A percentile compares a stretch with the other conserved stretches of the same genome.
Conservation (phyloP, 257 asterid genomes). For the Mentha longifolia region DNA sequence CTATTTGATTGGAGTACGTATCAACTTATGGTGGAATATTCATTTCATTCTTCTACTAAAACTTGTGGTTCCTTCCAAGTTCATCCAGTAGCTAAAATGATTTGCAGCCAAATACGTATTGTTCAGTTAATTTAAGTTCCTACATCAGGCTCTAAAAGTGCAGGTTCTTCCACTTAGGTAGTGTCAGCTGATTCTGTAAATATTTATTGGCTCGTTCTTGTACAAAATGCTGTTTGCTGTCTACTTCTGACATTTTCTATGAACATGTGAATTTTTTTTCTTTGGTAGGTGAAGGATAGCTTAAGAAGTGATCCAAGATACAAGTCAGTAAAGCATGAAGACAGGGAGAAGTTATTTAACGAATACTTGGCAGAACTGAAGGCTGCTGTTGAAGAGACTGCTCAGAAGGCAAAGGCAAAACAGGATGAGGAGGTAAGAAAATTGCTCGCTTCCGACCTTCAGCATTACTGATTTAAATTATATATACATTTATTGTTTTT, state of each 20-base stretch:
- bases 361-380: conserved; percentile 74
- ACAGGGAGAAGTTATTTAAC: conserved; percentile 76
- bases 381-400: conserved; percentile 74
- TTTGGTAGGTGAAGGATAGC: conserved; percentile 83
- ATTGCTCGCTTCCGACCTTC: conserved; percentile 14
- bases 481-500: no score
- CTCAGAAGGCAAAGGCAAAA: conserved; percentile 60
- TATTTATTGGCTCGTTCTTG: background rate
- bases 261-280: conserved; percentile 29
- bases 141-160: background rate
- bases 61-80: background rate
- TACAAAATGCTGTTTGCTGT: conserved; percentile 15
- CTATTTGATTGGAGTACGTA: background rate
- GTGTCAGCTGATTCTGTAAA: background rate
- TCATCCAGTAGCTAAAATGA: background rate
- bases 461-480: background rate
- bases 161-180: no score
- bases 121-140: background rate
- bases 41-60: background rate
- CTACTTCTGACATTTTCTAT: conserved; percentile 12
- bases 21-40: background rate
- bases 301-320: conserved; percentile 83
- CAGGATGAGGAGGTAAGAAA: conserved; percentile 76
- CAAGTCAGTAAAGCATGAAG: conserved; percentile 87
- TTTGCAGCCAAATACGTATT: background rate